Percentiles rank a stretch among this genome's conserved stretches.
phyloP scores from a whole-genome alignment of 164 flowering plant genomes.

The Stephania cephalantha region DNA sequence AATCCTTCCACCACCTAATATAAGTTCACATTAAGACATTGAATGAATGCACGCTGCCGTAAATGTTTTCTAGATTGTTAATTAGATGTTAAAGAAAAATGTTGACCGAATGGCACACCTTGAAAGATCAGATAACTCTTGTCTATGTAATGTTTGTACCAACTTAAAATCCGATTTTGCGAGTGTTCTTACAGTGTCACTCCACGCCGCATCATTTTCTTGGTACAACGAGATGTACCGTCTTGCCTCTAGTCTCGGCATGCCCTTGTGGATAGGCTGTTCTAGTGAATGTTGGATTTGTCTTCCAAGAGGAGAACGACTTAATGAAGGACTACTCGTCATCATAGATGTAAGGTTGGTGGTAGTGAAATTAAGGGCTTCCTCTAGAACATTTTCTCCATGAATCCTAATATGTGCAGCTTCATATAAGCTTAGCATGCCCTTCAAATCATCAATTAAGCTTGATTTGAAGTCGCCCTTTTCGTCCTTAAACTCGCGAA shows the following conservation, averaged over 20 bases:
- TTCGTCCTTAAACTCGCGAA: not conserved
- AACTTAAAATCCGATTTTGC: not conserved
- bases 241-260: not conserved
- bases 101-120: not conserved
- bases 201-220: not conserved
- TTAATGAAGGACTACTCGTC: not conserved
- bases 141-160: not conserved
- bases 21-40: not conserved
- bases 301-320: not conserved
- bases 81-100: too few species aligned
- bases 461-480: slow-evolving; percentile 1
- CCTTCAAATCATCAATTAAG: not conserved
- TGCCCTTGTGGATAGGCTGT: slow-evolving; percentile 2
- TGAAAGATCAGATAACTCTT: not conserved
- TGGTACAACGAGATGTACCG: not conserved
- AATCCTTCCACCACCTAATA: slow-evolving; percentile 37
- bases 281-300: not conserved
- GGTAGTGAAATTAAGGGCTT: not conserved
- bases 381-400: slow-evolving; percentile 1
- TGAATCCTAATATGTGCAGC: not conserved
- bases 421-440: slow-evolving; percentile 5
- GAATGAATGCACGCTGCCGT: too few species aligned
- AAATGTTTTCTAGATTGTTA: too few species aligned
- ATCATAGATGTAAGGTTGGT: not conserved
- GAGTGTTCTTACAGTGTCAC: not conserved